Percentiles rank a stretch among this genome's conserved stretches.
These are phyloP conservation scores for Lactarius sp. DNA, from an alignment of 768 basidiomycete species.

Conservation along the genomic window DNA sequence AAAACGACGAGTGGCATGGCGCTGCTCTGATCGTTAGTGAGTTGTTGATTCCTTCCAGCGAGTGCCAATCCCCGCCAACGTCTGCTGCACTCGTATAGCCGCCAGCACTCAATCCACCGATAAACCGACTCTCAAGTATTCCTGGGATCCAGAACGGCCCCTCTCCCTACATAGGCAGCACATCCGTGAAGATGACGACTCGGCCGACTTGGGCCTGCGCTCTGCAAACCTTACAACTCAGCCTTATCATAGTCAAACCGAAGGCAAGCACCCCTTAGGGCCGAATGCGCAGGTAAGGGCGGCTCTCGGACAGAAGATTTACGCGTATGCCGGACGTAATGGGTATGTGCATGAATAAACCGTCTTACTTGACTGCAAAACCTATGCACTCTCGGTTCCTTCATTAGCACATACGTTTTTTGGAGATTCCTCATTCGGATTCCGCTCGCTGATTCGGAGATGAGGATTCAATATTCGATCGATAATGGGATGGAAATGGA, in stretches of 20 bases:
- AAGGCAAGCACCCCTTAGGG: background rate
- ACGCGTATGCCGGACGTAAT: slow-evolving; percentile 53
- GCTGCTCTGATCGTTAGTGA: slow-evolving; percentile 83
- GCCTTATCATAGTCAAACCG: slow-evolving; percentile 26
- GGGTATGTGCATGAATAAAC: slow-evolving; percentile 36
- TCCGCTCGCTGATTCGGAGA: slow-evolving; percentile 52
- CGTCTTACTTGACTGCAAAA: background rate
- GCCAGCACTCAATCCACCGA: slow-evolving; percentile 76
- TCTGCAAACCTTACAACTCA: slow-evolving; percentile 65
- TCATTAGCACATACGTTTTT: slow-evolving; percentile 76
- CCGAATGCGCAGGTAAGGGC: slow-evolving; percentile 38
- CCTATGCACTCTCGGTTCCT: background rate
- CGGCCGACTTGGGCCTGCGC: slow-evolving; percentile 63
- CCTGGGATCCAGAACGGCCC: slow-evolving; percentile 61
- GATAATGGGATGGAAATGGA: slow-evolving; percentile 72
- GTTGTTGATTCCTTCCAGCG: slow-evolving; percentile 32
- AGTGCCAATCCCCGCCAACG: no score
- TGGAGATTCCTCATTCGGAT: slow-evolving; percentile 90
- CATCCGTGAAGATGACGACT: slow-evolving; percentile 27
- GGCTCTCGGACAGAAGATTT: slow-evolving; percentile 66
- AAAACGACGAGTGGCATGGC: slow-evolving; percentile 81
- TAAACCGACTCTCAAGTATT: slow-evolving; percentile 63
- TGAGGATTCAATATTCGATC: slow-evolving; percentile 73
- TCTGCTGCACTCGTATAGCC: slow-evolving; percentile 37
- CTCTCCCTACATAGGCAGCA: slow-evolving; percentile 11